These are phyloP conservation scores for Chloropicon primus DNA, from an alignment of 139 green algal species.

Conservation along the genomic window DNA sequence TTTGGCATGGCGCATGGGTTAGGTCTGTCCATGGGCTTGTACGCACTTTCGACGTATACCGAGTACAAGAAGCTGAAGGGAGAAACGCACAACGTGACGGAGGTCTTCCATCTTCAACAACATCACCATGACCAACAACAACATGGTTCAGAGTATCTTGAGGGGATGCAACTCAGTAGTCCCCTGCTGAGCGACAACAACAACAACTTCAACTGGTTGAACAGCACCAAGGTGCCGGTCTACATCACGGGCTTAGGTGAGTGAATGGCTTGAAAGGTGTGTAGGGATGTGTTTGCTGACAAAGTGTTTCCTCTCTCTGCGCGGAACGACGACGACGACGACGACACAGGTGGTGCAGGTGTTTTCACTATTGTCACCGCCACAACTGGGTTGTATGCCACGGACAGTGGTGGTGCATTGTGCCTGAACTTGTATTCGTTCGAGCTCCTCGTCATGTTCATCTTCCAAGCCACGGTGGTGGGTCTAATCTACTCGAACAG, in stretches of 20 bases:
- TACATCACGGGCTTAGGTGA: neutral
- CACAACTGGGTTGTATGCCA: neutral
- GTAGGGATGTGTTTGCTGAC: no score
- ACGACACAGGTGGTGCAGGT: neutral
- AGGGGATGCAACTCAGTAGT: neutral
- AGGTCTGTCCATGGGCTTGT: neutral
- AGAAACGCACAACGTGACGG: neutral
- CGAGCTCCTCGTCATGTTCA: neutral
- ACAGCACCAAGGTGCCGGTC: neutral
- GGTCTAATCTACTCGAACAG: neutral
- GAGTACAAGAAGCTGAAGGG: neutral
- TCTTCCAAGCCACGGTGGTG: neutral
- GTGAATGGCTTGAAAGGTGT: no score
- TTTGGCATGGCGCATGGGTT: no score
- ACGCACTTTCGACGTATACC: neutral
- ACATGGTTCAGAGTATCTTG: no score
- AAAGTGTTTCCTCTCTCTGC: no score
- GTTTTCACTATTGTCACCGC: neutral
- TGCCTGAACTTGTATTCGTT: neutral
- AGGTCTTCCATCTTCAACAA: no score
- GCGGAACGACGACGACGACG: no score
- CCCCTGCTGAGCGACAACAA: neutral
- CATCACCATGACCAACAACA: no score
- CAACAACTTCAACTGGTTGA: neutral
- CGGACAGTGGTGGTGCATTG: neutral